Percentiles rank a stretch among this genome's conserved stretches.
Conservation (phyloP, 805 yeast genomes). For the Saccharomycopsis sp. region DNA sequence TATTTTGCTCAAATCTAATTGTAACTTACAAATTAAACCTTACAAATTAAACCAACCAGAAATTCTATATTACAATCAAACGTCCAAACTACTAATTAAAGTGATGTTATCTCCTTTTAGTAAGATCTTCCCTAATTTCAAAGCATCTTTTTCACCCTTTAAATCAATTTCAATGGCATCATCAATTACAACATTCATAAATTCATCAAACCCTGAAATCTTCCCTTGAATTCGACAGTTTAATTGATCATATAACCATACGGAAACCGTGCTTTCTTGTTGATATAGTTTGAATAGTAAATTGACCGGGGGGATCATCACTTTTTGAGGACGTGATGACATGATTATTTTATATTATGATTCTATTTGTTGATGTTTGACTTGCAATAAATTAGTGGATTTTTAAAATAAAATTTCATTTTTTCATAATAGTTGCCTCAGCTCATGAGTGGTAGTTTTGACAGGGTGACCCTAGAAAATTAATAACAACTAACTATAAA, state of each 20-base stretch:
- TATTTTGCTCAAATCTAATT: too few species aligned
- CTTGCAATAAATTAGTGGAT: too few species aligned
- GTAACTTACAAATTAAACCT: too few species aligned
- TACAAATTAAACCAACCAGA: background rate
- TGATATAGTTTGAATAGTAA: slow-evolving; percentile 80
- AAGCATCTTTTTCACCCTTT: slow-evolving; percentile 29
- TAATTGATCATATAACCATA: slow-evolving; percentile 87
- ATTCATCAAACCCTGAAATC: slow-evolving; percentile 91
- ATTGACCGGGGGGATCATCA: slow-evolving; percentile 83
- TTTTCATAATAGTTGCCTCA: too few species aligned
- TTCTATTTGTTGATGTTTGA: too few species aligned
- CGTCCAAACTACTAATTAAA: slow-evolving; percentile 38
- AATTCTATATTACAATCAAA: slow-evolving; percentile 10
- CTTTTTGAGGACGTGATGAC: slow-evolving; percentile 25
- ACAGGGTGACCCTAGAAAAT: too few species aligned
- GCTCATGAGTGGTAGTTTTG: too few species aligned
- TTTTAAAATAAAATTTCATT: too few species aligned
- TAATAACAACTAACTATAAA: too few species aligned
- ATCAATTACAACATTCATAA: slow-evolving; percentile 73
- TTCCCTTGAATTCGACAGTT: slow-evolving; percentile 70
- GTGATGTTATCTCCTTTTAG: slow-evolving; percentile 93
- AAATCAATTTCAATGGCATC: slow-evolving; percentile 53
- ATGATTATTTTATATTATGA: too few species aligned
- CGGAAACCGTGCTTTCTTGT: slow-evolving; percentile 64
- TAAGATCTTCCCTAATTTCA: slow-evolving; percentile 61